These are phyloP conservation scores for Acarospora socialis DNA, from an alignment of 2,329 filamentous ascomycete genomes.

Conservation along the genomic window DNA sequence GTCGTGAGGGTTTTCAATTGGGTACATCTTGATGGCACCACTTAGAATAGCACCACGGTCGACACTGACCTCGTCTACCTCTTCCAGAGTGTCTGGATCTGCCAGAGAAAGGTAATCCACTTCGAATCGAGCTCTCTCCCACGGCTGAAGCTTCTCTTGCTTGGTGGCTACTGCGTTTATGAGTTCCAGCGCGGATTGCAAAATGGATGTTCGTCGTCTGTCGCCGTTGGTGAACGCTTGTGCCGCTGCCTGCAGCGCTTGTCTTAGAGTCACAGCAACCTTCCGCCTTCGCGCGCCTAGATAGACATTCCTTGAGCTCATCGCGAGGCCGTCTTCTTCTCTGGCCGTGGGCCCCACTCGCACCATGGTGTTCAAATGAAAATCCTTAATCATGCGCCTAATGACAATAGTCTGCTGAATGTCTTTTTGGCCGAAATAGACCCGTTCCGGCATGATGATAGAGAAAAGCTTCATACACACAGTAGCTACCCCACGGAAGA, in stretches of 20 bases:
- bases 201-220: conserved; percentile 47
- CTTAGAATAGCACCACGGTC: conserved; percentile 68
- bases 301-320: conserved; percentile 91
- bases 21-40: conserved; percentile 79
- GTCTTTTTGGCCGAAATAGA: conserved; percentile 96
- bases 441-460: conserved; percentile 60
- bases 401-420: conserved; percentile 92
- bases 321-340: conserved; percentile 67
- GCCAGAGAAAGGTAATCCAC: conserved; percentile 88
- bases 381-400: conserved; percentile 72
- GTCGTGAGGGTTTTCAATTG: conserved; percentile 53
- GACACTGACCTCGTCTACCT: conserved; percentile 57
- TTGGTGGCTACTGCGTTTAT: conserved; percentile 39
- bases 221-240: conserved; percentile 44
- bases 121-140: conserved; percentile 56
- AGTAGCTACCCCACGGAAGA: conserved; percentile 91
- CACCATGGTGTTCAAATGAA: conserved; percentile 63
- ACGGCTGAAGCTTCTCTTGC: conserved; percentile 47
- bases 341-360: conserved; percentile 61
- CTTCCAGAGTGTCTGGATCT: conserved; percentile 69
- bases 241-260: conserved; percentile 58
- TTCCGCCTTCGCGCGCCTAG: conserved; percentile 60
- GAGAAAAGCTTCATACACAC: conserved; percentile 93
- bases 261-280: conserved; percentile 57
- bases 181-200: conserved; percentile 54